Evolutionary conservation across 208 protist genomes (phyloP), one percentile per base, ranked within the genome.

Genomic region (Eutreptiella sp.): DNA sequence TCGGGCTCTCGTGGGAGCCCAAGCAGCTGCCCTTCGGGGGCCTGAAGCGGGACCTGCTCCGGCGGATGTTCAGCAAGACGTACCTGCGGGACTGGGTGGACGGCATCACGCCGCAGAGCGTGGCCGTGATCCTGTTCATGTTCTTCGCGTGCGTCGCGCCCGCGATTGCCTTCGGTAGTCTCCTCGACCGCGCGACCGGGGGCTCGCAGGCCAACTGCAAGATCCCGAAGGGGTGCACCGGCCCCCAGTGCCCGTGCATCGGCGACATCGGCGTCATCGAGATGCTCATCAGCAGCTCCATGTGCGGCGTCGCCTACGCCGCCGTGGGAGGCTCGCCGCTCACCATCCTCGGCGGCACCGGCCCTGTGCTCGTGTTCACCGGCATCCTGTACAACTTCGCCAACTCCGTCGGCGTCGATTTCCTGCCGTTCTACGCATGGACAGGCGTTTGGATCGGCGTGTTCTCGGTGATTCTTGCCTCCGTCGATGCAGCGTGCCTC

Each of bases 271-370:
- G 65, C 7, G 27, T 65, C n/a, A 33, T 36, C 28, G 46, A 72
- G 47, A 48, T 66, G 43, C 27, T 73, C 5, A 23, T 68, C 3
- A 53, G 61, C 0, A 69, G 53, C 1, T 34, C 46, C 0, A 3
- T 57, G 3, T 57, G 53, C 31, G 68, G 68, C 35, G 34, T 57
- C n/a, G 19, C 64, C 32, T 75, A 45, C 21, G 4, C 69, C 5
- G 0, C 61, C 0, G 24, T 63, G 5, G 46, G 33, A 33, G 58
- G 66, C 0, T 66, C 66, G 38, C 66, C 66, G 34, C 33, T 72
- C n/a, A 33, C 39, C 9, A 64, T 75, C 47, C 28, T 73, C 0
- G 68, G 68, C 42, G 71, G 72, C 2, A 76, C 65, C 16, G 65
- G 58, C 23, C 71, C 42, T 4, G 28, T 70, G 0, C 11, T 14